Evolutionary conservation across 176 grass and related monocot genomes (phyloP), one percentile per base, ranked within the genome.

Genomic region (Musa itinerans): DNA sequence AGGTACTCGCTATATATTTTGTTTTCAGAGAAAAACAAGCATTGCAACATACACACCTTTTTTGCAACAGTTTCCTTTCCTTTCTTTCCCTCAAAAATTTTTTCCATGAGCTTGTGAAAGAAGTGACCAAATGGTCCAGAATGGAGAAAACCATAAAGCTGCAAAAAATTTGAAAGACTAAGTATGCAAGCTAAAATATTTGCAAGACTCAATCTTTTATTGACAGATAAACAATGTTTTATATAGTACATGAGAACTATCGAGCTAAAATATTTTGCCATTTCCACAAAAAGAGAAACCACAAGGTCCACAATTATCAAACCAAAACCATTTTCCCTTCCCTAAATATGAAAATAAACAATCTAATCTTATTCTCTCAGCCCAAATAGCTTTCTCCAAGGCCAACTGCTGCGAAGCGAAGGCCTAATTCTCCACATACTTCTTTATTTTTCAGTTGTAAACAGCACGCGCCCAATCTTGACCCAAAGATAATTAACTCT

Each of bases 81-180:
- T 22, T 75, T 83, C 23, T 71, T 87, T 65, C 85, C 80, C n/a
- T 87, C 68, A 55, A 87, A 87, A 27, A 80, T 57, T 54, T 54
- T 83, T 53, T 87, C 80, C 17, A 83, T 78, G 59, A 87, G 76
- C 65, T 87, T 87, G 63, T 79, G 81, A 71, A 87, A 14, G 48
- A 87, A 87, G 70, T 87, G 85, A 27, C 82, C 81, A 83, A 83
- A 87, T 23, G 81, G 85, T 15, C 85, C 85, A 27, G 82, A 51
- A 69, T 87, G 83, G 9, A 54, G 27, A 80, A 83, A 72, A 76
- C 85, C 80, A 71, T 73, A 79, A 11, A 87, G 80, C 85, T 87
- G 71, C 2, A 73, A 14, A 73, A 54, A 50, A 16, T 15, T 73
- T 26, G 21, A 12, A 54, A 53, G 11, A 58, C 14, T 58, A 24